Evolutionary conservation across 345 rosid species (phyloP), one percentile per base, ranked within the genome.

Genomic region (Salix dunnii): DNA sequence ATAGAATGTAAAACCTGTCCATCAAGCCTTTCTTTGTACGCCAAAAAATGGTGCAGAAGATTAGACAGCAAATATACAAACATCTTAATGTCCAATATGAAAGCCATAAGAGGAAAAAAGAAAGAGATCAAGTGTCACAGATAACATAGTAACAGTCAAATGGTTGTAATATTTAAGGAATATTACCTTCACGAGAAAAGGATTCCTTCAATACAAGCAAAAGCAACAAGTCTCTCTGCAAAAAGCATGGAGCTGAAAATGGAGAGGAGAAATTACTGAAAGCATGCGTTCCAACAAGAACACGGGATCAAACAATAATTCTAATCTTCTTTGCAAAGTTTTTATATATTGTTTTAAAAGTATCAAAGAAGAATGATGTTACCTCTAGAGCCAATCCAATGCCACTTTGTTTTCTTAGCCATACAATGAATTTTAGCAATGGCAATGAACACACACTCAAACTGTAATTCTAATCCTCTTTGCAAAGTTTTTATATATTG

Each of bases 21-120:
- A 94, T 92, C 73, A 94, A 79, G 80, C 97, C 97, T 80, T 97
- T 88, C 92, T 92, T 94, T 81, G n/a, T n/a, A n/a, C n/a, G 95
- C 98, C 97, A 92, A 83, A 94, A 94, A 76, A 92, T 89, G 84
- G 97, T 30, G 31, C 31, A 30, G 31, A 30, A 30, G 31, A 30
- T 30, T 30, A 30, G 31, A 30, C 2, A 30, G n/a, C n/a, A n/a
- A n/a, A n/a, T n/a, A n/a, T n/a, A n/a, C n/a, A n/a, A n/a, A n/a
- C n/a, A n/a, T n/a, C n/a, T n/a, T n/a, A n/a, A n/a, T n/a, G n/a
- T n/a, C n/a, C n/a, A n/a, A n/a, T n/a, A n/a, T n/a, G n/a, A n/a
- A n/a, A n/a, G n/a, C n/a, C n/a, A n/a, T n/a, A n/a, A n/a, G n/a
- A n/a, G n/a, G n/a, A n/a, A n/a, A n/a, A n/a, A n/a, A n/a, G n/a